Evolutionary conservation across 2,329 filamentous ascomycete genomes (phyloP).

Genomic region (Plenodomus lindquistii): DNA sequence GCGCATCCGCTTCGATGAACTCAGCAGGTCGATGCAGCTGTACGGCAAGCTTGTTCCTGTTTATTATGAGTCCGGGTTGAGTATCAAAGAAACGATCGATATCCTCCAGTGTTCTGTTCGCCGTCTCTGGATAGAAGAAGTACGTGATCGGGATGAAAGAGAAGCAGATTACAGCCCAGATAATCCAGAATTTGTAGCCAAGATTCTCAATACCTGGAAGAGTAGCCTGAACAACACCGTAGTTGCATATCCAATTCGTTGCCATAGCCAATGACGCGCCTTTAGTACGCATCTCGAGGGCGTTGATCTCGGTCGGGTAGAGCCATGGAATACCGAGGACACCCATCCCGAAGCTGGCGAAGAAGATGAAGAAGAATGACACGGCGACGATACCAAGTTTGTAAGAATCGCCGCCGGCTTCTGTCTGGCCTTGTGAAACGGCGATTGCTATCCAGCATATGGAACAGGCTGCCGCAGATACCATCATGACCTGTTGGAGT

Average conservation of each 20-base stretch:
- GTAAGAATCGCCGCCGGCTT: slow-evolving; percentile 48
- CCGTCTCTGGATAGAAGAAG: slow-evolving; percentile 59
- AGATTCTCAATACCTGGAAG: slow-evolving; percentile 47
- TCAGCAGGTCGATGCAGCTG: slow-evolving; percentile 51
- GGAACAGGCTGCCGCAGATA: slow-evolving; percentile 52
- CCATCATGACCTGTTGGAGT: slow-evolving; percentile 50
- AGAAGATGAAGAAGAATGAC: slow-evolving; percentile 48
- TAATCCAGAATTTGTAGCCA: slow-evolving; percentile 58
- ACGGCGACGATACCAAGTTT: slow-evolving; percentile 54
- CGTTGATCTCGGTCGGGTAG: slow-evolving; percentile 42
- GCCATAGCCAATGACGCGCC: slow-evolving; percentile 39
- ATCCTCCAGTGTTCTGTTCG: slow-evolving; percentile 51
- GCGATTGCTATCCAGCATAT: slow-evolving; percentile 56
- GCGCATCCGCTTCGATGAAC: slow-evolving; percentile 54
- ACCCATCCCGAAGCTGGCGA: slow-evolving; percentile 42
- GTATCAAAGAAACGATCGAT: slow-evolving; percentile 51
- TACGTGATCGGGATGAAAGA: slow-evolving; percentile 57
- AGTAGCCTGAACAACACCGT: slow-evolving; percentile 38
- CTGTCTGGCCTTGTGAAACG: slow-evolving; percentile 47
- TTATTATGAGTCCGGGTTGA: slow-evolving; percentile 49
- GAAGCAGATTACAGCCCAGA: slow-evolving; percentile 60
- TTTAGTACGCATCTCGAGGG: slow-evolving; percentile 42
- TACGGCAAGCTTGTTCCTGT: slow-evolving; percentile 54
- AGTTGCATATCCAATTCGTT: slow-evolving; percentile 42
- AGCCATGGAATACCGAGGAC: slow-evolving; percentile 42